Evolutionary conservation across 257 asterid species (phyloP).

Genomic region (Scutellaria barbata): DNA sequence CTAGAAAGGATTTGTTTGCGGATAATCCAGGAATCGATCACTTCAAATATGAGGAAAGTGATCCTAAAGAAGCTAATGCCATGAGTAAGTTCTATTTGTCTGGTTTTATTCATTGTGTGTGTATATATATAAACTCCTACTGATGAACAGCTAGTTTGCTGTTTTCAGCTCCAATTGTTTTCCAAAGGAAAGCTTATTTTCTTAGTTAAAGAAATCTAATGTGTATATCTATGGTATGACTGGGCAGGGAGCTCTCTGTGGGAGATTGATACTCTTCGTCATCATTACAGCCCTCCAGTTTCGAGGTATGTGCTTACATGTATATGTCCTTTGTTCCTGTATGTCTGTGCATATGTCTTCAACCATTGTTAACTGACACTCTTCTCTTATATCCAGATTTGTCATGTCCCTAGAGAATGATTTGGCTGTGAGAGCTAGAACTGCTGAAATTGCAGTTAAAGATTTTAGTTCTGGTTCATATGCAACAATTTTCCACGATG

Average conservation of each 20-base stretch:
- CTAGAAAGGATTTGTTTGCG: constrained; percentile 35
- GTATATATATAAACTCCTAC: not conserved
- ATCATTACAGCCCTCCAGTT: constrained; percentile 88
- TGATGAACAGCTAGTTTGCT: not conserved
- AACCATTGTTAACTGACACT: constrained; percentile 12
- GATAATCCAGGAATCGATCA: constrained; percentile 71
- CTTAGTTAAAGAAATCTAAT: constrained; percentile 19
- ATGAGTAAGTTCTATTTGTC: constrained; percentile 61
- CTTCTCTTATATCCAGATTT: constrained; percentile 52
- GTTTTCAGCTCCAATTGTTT: not conserved
- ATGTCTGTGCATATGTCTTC: not conserved
- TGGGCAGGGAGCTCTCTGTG: constrained; percentile 89
- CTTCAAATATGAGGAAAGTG: constrained; percentile 71
- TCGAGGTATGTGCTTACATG: constrained; percentile 56
- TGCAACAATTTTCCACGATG: constrained; percentile 73
- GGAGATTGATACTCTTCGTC: constrained; percentile 89
- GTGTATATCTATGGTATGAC: constrained; percentile 14
- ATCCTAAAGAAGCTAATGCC: constrained; percentile 74
- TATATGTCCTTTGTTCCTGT: not conserved
- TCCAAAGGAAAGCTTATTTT: not conserved
- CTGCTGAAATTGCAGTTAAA: constrained; percentile 75
- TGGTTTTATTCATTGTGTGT: constrained; percentile 10
- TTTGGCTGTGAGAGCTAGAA: constrained; percentile 70
- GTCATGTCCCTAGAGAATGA: constrained; percentile 80
- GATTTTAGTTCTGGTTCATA: constrained; percentile 91